Evolutionary conservation across 208 protist genomes (phyloP).

Genomic region (Strigomonas galati): DNA sequence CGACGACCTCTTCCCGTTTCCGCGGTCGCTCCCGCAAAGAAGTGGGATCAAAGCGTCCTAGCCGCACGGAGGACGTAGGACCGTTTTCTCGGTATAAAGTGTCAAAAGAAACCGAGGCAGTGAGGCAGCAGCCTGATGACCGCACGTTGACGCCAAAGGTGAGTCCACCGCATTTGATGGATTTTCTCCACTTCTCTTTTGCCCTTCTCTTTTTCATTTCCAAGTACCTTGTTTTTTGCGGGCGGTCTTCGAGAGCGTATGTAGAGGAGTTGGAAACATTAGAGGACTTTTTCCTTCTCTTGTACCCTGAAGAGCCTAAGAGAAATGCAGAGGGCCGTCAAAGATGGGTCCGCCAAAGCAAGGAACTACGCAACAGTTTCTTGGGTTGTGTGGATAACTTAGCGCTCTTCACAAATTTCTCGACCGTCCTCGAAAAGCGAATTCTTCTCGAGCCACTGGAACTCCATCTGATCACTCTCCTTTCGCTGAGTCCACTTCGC

Average conservation of each 20-base stretch:
- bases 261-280: background rate
- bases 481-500: background rate
- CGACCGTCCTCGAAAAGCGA: background rate
- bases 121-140: no score
- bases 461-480: background rate
- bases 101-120: background rate
- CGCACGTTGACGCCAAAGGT: no score
- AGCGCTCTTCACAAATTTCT: background rate
- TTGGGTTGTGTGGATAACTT: background rate
- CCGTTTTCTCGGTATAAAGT: background rate
- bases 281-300: background rate
- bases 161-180: no score
- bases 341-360: background rate
- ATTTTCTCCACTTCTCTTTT: background rate
- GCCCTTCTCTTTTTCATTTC: background rate
- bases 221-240: background rate
- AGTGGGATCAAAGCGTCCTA: no score
- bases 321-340: background rate
- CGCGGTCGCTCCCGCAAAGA: no score
- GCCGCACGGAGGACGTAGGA: no score
- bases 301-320: background rate
- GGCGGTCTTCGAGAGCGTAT: background rate
- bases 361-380: background rate
- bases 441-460: background rate
- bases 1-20: background rate